Base-by-base conservation (phyloP, 257 asterid genomes). In the Haberlea rhodopensis region DNA sequence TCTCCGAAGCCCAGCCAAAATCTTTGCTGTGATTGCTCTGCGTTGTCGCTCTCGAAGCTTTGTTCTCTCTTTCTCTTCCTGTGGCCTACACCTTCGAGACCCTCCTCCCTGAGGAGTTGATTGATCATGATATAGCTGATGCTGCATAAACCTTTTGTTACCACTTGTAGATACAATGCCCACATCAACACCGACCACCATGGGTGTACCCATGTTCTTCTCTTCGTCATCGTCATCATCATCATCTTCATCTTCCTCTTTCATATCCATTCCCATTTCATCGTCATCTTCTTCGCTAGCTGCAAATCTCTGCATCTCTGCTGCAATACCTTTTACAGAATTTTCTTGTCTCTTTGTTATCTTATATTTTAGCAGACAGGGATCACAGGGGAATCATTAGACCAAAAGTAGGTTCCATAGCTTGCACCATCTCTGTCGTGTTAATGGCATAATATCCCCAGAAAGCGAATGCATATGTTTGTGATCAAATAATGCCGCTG, bases 31-130 rank as follows among this genome's bases (percentile, higher is more conserved):
- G 73, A 92, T 81, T 22, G 99, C 99, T 75, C 99, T 84, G 25
- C 99, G 87, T 63, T 92, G 99, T 27, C 99, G 81, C 81, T 92
- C 99, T 59, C 99, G 80, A 54, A 92, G 81, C 83, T 92, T 92
- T 22, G 99, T 92, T 67, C 99, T 81, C 80, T 92, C 99, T 86
- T 92, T 92, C 83, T 92, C 99, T 73, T 92, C 99, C 51, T 82
- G 81, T 26, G 99, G 99, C 79, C 97, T 81, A 76, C 91, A 90
- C 83, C 97, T 85, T 65, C 97, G 81, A 43, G 79, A 27, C 71
- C 91, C 96, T 63, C 90, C 95, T 55, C 80, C 95, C 70, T 78
- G 95, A 5, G 91, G 84, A 66, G 87, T 85, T n/a, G 74, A 80
- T 71, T 71, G 96, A 74, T 89, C 96, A 27, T 81, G 94, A 75